Conservation (phyloP, 169 alveolate species). For the Cytauxzoon felis region DNA sequence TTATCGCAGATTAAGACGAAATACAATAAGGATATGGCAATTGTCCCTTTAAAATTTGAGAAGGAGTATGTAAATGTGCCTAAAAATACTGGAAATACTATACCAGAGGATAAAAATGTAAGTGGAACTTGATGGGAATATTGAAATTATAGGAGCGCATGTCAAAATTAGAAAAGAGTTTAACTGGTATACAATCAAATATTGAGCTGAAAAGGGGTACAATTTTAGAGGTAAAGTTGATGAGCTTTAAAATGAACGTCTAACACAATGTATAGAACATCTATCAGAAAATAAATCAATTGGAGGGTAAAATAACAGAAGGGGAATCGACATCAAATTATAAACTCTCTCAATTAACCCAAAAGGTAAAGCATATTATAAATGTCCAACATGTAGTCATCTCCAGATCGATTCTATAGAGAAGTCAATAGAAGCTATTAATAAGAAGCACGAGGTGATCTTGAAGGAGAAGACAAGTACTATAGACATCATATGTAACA, state of each 20-base stretch:
- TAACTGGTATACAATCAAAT: conserved; percentile 43
- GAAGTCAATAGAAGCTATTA: conserved; percentile 6
- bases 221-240: conserved; percentile 37
- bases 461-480: conserved; percentile 25
- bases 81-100: not conserved
- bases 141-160: conserved; percentile 39
- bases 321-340: conserved; percentile 17
- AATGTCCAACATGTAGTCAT: not conserved
- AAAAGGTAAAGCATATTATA: conserved; percentile 12
- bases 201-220: conserved; percentile 52
- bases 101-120: conserved; percentile 26
- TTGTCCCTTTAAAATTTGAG: conserved; percentile 2
- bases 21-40: conserved; percentile 18
- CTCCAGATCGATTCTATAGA: conserved; percentile 47
- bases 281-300: conserved; percentile 45
- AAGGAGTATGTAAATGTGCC: not conserved
- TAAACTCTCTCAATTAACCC: conserved; percentile 1
- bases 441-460: conserved; percentile 31
- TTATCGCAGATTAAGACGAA: conserved; percentile 45
- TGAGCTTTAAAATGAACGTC: not conserved
- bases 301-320: conserved; percentile 48
- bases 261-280: conserved; percentile 20
- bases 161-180: conserved; percentile 51
- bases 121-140: not conserved
- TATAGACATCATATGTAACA: conserved; percentile 48